Evolutionary conservation across 805 yeast genomes (phyloP).

Genomic region (Ogataea sp.): DNA sequence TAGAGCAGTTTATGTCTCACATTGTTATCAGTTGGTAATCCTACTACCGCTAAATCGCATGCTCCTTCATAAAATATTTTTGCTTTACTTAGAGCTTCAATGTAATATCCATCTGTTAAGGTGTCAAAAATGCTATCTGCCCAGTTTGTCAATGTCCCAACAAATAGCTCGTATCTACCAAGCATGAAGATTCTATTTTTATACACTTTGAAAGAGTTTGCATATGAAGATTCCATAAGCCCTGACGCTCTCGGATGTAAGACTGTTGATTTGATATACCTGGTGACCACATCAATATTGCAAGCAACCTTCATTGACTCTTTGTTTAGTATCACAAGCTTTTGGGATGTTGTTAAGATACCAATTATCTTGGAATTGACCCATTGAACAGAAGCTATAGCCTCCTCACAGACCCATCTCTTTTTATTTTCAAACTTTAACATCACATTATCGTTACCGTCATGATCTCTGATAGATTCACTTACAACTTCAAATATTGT

Average conservation of each 20-base stretch:
- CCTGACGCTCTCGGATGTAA: conserved; percentile 1
- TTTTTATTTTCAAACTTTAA: conserved; percentile 31
- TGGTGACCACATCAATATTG: conserved; percentile 29
- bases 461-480: conserved; percentile 19
- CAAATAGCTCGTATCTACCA: conserved; percentile 42
- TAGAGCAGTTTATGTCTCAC: conserved; percentile 41
- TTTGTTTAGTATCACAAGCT: conserved; percentile 34
- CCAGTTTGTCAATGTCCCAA: conserved; percentile 64
- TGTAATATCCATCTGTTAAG: conserved; percentile 40
- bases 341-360: conserved; percentile 37
- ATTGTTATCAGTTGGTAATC: conserved; percentile 41
- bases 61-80: conserved; percentile 44
- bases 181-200: conserved; percentile 43
- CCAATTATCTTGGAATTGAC: conserved; percentile 30
- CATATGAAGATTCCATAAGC: conserved; percentile 9
- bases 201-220: conserved; percentile 27
- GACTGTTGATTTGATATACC: conserved; percentile 23
- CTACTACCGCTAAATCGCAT: conserved; percentile 40
- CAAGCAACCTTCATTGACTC: conserved; percentile 28
- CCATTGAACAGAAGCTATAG: conserved; percentile 55
- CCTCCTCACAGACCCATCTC: conserved; percentile 37
- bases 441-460: conserved; percentile 14
- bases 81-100: conserved; percentile 50
- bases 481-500: conserved; percentile 44
- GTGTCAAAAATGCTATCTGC: conserved; percentile 49